phyloP scores from a whole-genome alignment of 2,329 filamentous ascomycete species.

The Monosporascus sp. region DNA sequence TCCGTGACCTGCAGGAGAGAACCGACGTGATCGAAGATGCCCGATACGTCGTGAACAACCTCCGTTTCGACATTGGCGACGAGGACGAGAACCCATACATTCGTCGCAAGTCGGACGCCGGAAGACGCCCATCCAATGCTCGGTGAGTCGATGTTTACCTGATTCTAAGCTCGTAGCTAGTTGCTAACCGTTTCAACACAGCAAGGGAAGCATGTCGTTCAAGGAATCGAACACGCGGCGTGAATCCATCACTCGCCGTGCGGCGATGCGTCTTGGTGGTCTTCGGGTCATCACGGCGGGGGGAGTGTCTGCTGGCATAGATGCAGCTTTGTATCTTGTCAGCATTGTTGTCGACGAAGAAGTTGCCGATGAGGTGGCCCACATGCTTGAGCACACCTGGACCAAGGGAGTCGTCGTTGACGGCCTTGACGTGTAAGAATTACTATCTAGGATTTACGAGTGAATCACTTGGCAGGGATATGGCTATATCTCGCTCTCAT shows the following conservation, averaged over 20 bases:
- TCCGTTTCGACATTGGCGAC: constrained; percentile 77
- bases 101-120: constrained; percentile 65
- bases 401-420: constrained; percentile 80
- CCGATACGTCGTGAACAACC: constrained; percentile 86
- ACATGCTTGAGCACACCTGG: constrained; percentile 78
- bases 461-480: constrained; percentile 7
- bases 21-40: constrained; percentile 77
- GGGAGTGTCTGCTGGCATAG: constrained; percentile 73
- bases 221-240: constrained; percentile 68
- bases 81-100: constrained; percentile 82
- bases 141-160: constrained; percentile 38
- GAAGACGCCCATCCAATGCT: constrained; percentile 55
- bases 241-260: constrained; percentile 75
- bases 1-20: constrained; percentile 65
- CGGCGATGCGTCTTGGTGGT: constrained; percentile 65
- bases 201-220: constrained; percentile 81
- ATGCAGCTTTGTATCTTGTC: constrained; percentile 80
- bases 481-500: constrained; percentile 11
- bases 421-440: constrained; percentile 69
- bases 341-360: constrained; percentile 76
- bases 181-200: constrained; percentile 28
- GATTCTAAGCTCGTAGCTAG: background rate
- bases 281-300: constrained; percentile 74
- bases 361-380: constrained; percentile 67
- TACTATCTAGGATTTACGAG: constrained; percentile 8